Conservation (phyloP, 768 basidiomycete genomes). For the Kwoniella shandongensis region DNA sequence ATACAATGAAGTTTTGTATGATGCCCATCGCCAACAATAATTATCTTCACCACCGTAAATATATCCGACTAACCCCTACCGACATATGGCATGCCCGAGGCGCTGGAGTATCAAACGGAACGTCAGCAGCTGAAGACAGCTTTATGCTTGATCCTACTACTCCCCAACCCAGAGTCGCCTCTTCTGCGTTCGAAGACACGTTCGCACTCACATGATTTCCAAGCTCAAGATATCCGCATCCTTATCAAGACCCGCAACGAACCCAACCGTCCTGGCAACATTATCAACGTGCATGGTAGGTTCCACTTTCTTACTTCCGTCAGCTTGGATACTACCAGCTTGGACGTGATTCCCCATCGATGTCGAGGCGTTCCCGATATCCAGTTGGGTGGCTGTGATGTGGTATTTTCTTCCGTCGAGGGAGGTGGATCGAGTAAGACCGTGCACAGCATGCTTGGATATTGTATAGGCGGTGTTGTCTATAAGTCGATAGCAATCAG, state of each 20-base stretch:
- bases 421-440: conserved; percentile 71
- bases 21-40: too few relatives aligned
- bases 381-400: conserved; percentile 78
- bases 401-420: conserved; percentile 72
- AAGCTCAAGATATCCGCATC: conserved; percentile 70
- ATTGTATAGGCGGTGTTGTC: conserved; percentile 64
- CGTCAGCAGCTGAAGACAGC: too few relatives aligned
- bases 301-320: conserved; percentile 63
- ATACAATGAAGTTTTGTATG: too few relatives aligned
- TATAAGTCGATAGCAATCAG: too few relatives aligned
- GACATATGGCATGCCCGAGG: conserved; percentile 50
- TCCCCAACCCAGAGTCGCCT: too few relatives aligned
- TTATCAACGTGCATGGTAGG: conserved; percentile 69
- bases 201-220: conserved; percentile 74
- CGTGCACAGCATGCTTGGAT: conserved; percentile 76
- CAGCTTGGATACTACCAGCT: conserved; percentile 67
- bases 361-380: conserved; percentile 78
- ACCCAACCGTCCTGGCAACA: conserved; percentile 69
- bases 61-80: conserved; percentile 47
- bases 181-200: too few relatives aligned
- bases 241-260: conserved; percentile 68
- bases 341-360: conserved; percentile 59
- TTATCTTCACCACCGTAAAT: too few relatives aligned
- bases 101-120: conserved; percentile 29
- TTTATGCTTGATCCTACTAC: too few relatives aligned